These are phyloP conservation scores for Coemansia sp. DNA, from an alignment of 192 early-diverging fungal species.

Conservation along the genomic window DNA sequence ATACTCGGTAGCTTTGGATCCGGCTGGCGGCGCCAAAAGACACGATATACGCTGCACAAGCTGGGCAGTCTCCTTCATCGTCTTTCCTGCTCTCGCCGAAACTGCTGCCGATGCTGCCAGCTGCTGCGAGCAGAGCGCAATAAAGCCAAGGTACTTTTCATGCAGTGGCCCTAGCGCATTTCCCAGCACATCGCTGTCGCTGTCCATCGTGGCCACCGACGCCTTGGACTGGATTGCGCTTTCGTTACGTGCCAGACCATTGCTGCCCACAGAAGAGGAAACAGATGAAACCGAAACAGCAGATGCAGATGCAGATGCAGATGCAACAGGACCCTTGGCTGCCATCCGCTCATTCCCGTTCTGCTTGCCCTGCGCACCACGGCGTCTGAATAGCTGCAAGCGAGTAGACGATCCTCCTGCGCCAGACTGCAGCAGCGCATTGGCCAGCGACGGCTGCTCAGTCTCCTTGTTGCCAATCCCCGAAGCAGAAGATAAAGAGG, in stretches of 20 bases:
- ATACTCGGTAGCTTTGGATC: constrained; percentile 1
- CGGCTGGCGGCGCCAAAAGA: constrained; percentile 12
- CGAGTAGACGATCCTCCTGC: constrained; percentile 12
- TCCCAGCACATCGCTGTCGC: background rate
- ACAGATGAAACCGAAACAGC: background rate
- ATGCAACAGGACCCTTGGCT: background rate
- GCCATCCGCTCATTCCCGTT: background rate
- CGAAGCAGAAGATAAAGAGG: background rate
- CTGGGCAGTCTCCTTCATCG: constrained; percentile 13
- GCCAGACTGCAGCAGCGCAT: constrained; percentile 8
- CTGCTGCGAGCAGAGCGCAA: constrained; percentile 24
- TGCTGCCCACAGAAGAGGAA: background rate
- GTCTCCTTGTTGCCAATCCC: background rate
- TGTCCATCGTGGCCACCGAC: background rate
- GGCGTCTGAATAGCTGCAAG: constrained; percentile 40
- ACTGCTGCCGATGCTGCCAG: background rate
- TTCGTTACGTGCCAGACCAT: background rate
- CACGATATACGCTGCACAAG: constrained; percentile 24
- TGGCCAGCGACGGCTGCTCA: background rate
- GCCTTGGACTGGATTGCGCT: background rate
- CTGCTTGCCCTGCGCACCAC: constrained; percentile 9
- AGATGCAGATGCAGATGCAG: background rate
- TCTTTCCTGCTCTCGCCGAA: background rate
- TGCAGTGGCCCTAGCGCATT: constrained; percentile 4
- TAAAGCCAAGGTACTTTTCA: constrained; percentile 26